These are phyloP conservation scores for Wickerhamomyces sp. DNA, from an alignment of 1,139 yeast genomes.

Conservation along the genomic window DNA sequence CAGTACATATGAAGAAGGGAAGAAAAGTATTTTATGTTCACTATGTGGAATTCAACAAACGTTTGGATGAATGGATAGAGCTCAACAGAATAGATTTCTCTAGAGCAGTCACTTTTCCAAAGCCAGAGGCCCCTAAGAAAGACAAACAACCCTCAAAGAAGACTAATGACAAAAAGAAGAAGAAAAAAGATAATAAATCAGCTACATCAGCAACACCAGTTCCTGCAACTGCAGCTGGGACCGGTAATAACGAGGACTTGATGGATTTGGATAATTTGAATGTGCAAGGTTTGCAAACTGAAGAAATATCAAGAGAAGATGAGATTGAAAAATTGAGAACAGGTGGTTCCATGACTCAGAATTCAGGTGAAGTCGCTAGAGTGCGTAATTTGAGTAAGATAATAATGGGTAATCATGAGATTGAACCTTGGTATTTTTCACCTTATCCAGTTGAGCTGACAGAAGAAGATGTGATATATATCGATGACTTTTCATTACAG, in stretches of 20 bases:
- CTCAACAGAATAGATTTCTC: slow-evolving; percentile 65
- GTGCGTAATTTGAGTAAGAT: slow-evolving; percentile 78
- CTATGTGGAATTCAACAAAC: slow-evolving; percentile 88
- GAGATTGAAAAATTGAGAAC: slow-evolving; percentile 90
- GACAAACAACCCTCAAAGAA: slow-evolving; percentile 30
- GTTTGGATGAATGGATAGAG: slow-evolving; percentile 91
- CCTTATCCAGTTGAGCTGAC: slow-evolving; percentile 95
- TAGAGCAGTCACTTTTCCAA: slow-evolving; percentile 68
- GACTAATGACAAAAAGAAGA: slow-evolving; percentile 26
- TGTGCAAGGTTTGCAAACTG: slow-evolving; percentile 72
- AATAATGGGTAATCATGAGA: slow-evolving; percentile 83
- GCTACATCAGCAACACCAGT: slow-evolving; percentile 17
- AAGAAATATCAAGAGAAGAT: slow-evolving; percentile 77
- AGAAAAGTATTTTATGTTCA: slow-evolving; percentile 85
- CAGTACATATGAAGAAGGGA: slow-evolving; percentile 71
- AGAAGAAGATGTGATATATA: slow-evolving; percentile 82
- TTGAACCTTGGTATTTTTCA: slow-evolving; percentile 98
- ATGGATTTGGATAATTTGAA: slow-evolving; percentile 85
- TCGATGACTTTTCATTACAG: slow-evolving; percentile 86
- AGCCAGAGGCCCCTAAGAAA: slow-evolving; percentile 45
- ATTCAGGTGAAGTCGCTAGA: slow-evolving; percentile 81
- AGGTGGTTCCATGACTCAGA: slow-evolving; percentile 94
- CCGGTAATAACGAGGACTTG: slow-evolving; percentile 47
- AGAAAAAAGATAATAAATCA: slow-evolving; percentile 19
- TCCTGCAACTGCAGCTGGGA: slow-evolving; percentile 21